phyloP scores from a whole-genome alignment of 805 yeast genomes.

The Priceomyces melissophilus region DNA sequence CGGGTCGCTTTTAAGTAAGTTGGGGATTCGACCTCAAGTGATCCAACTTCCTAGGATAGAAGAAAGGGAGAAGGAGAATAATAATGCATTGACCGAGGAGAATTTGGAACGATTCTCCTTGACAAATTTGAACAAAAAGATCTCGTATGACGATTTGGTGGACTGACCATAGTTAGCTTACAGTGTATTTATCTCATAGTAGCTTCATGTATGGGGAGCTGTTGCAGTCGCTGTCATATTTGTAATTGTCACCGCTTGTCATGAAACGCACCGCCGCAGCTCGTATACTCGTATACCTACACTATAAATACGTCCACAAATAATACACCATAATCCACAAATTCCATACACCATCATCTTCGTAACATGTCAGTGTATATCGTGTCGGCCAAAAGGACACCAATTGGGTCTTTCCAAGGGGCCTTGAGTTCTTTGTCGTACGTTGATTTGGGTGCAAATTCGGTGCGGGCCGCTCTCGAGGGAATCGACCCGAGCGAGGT shows the following conservation, averaged over 20 bases:
- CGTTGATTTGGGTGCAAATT: slow-evolving; percentile 87
- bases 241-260: too few relatives aligned
- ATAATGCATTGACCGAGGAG: slow-evolving; percentile 25
- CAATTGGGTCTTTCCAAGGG: slow-evolving; percentile 94
- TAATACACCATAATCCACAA: too few relatives aligned
- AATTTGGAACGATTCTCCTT: slow-evolving; percentile 26
- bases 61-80: slow-evolving; percentile 13
- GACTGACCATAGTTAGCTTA: too few relatives aligned
- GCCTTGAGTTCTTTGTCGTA: slow-evolving; percentile 68
- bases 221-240: too few relatives aligned
- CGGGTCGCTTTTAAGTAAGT: slow-evolving; percentile 31
- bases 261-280: neutral
- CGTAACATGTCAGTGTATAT: slow-evolving; percentile 60
- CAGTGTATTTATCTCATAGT: too few relatives aligned
- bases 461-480: slow-evolving; percentile 82
- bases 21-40: slow-evolving; percentile 34
- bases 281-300: too few relatives aligned
- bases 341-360: neutral
- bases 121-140: slow-evolving; percentile 9
- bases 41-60: slow-evolving; percentile 2
- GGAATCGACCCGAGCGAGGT: slow-evolving; percentile 71
- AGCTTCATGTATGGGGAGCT: too few relatives aligned
- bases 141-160: slow-evolving; percentile 15
- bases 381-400: slow-evolving; percentile 90
- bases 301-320: too few relatives aligned